Evolutionary conservation across 2,329 filamentous ascomycete species (phyloP), one percentile per base, ranked within the genome.

Genomic region (Sporothrix pseudoabietina): DNA sequence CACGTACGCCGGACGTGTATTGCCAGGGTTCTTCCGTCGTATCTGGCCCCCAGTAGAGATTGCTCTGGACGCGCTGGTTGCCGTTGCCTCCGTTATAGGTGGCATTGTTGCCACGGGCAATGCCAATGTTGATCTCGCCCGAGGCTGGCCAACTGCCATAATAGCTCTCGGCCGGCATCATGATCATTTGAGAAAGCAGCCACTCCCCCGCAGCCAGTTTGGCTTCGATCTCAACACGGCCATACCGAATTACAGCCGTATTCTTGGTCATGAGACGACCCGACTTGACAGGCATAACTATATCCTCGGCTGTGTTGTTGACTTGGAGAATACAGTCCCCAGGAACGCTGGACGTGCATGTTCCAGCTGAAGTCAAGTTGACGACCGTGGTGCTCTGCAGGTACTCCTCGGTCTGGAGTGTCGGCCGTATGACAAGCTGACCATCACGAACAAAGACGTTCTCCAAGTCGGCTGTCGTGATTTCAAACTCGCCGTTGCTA

Each of bases 351-450:
- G 68, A 61, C 19, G 75, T 71, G 49, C 69, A 75, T n/a, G 71
- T 74, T 44, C 49, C 68, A 59, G 41, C 72, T 71, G 77, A 77
- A 77, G 55, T 85, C 83, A 1, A 81, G 81, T 41, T 84, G 44
- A 61, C 47, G 7, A 70, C 8, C 9, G 44, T 71, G 16, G 72
- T 73, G 9, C 30, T 73, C 3, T 32, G 35, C 2, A 74, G 35
- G 65, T 73, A 73, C 19, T 30, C 63, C 4, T 72, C 73, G 8
- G 71, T 61, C 55, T 73, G 71, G 1, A 74, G 22, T 19, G 73
- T 74, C 1, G 74, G 73, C 8, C 44, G 71, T 35, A 75, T 74
- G 8, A 73, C 57, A 26, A 75, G 74, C 57, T 74, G 73, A n/a
- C 71, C 73, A 22, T 75, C 73, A 30, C 61, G 71, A 12, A 73